Evolutionary conservation across 1,139 yeast genomes (phyloP).

Genomic region (Zhuliangozyma blackwelliae): DNA sequence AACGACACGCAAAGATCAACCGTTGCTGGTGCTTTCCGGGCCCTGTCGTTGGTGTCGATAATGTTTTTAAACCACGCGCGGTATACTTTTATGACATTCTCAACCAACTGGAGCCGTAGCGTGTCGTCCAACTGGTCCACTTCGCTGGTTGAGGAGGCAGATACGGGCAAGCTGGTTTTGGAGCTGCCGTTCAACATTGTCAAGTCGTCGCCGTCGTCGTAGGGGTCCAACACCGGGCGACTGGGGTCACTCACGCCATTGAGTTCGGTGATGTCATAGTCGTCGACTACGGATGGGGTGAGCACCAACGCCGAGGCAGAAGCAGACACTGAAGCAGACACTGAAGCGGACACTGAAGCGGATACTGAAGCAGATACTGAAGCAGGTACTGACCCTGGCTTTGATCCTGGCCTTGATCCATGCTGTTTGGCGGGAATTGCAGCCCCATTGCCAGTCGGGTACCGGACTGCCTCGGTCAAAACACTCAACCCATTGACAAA

Average conservation of each 20-base stretch:
- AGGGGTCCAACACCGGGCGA: slow-evolving; percentile 5
- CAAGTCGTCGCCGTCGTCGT: slow-evolving; percentile 28
- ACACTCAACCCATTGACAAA: slow-evolving; percentile 19
- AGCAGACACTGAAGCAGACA: too few relatives aligned
- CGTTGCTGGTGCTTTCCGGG: slow-evolving; percentile 2
- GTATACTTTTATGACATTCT: slow-evolving; percentile 24
- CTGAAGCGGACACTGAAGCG: too few relatives aligned
- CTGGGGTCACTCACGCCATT: slow-evolving; percentile 10
- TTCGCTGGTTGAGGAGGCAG: slow-evolving; percentile 2
- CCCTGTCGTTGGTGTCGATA: slow-evolving; percentile 12
- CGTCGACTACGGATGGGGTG: slow-evolving; percentile 15
- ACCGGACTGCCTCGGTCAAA: slow-evolving; percentile 13
- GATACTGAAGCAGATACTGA: too few relatives aligned
- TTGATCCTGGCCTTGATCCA: neutral
- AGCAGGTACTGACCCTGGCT: too few relatives aligned
- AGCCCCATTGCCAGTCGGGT: neutral
- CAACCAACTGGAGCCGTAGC: slow-evolving; percentile 21
- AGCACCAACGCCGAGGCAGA: neutral
- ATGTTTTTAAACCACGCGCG: slow-evolving; percentile 21
- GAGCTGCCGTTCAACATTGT: slow-evolving; percentile 18
- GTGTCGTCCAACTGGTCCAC: slow-evolving; percentile 25
- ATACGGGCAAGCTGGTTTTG: neutral
- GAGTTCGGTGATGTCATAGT: slow-evolving; percentile 21
- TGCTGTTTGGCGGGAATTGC: too few relatives aligned
- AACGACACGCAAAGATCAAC: slow-evolving; percentile 8